phyloP scores from a whole-genome alignment of 1,139 yeast genomes.

The Scheffersomyces illinoinensis region DNA sequence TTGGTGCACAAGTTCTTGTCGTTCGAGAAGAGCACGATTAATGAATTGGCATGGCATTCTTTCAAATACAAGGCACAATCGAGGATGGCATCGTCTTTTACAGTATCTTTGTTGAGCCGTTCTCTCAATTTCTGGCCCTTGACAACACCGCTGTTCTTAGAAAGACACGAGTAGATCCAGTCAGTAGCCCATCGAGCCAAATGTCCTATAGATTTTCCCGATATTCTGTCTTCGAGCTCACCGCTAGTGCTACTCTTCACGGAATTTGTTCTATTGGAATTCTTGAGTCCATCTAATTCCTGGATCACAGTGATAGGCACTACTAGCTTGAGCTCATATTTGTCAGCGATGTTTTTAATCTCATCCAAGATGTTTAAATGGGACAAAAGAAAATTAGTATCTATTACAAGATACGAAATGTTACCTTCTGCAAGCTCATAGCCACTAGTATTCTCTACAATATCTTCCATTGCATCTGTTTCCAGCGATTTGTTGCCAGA shows the following conservation, averaged over 20 bases:
- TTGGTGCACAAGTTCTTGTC: slow-evolving; percentile 81
- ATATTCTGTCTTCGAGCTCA: slow-evolving; percentile 6
- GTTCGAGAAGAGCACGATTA: slow-evolving; percentile 71
- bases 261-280: slow-evolving; percentile 22
- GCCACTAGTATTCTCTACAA: not conserved
- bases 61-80: slow-evolving; percentile 79
- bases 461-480: not conserved
- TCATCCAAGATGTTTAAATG: slow-evolving; percentile 59
- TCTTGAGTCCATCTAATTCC: slow-evolving; percentile 82
- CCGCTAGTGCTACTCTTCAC: not conserved
- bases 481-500: not conserved
- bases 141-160: slow-evolving; percentile 50
- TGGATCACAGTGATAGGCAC: slow-evolving; percentile 69
- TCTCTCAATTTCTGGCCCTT: slow-evolving; percentile 68
- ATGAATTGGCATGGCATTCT: slow-evolving; percentile 33
- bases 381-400: slow-evolving; percentile 75
- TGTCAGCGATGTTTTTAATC: slow-evolving; percentile 37
- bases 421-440: slow-evolving; percentile 19
- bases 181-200: slow-evolving; percentile 75
- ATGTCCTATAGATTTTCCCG: slow-evolving; percentile 44
- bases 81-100: slow-evolving; percentile 78
- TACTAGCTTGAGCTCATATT: slow-evolving; percentile 52
- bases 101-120: slow-evolving; percentile 37
- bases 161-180: slow-evolving; percentile 72
- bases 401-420: slow-evolving; percentile 56